Base-by-base conservation (phyloP, 1,284 basidiomycete genomes). In the Rhodotorula sp. region DNA sequence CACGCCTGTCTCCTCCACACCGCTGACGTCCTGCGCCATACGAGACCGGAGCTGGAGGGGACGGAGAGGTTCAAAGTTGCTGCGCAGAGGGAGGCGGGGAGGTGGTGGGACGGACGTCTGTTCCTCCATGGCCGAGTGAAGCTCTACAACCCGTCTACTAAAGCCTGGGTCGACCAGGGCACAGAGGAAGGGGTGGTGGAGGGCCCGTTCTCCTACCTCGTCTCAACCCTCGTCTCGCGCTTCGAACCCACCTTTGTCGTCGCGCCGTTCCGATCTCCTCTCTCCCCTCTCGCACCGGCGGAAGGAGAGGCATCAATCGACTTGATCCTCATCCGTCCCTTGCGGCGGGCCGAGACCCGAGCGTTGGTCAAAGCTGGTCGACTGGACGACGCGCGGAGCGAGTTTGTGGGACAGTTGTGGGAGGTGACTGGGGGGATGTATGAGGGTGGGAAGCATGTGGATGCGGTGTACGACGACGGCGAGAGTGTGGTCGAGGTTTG, bases 171-270 rank as follows among this genome's bases (percentile, higher is more conserved):
- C 61, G 48, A 49, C 17, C 52, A 56, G 22, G 74, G 79, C n/a
- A n/a, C n/a, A 46, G 72, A 78, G 36, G 74, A 76, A 22, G 79
- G 81, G 44, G 79, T 89, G 11, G 54, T 84, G 1, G 76, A 84
- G 1, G 94, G 92, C 0, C 92, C 92, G 1, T 96, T 95, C 77
- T 82, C 85, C 27, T 98, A 98, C 80, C 80, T 95, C 29, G 87
- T 88, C 10, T 89, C 89, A 0, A 84, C 90, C 62, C 90, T 91
- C 67, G 89, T 90, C 39, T 88, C 92, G 79, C 84, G 94, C 22
- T 83, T 97, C 66, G 94, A 97, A 79, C 86, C 90, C 2, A 79
- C 82, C 3, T 95, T 96, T 78, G 83, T 88, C 64, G 89, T 93
- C 57, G 83, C 87, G 0, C 90, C 92, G 17, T 83, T 88, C 32